Conservation (phyloP, 2,329 filamentous ascomycete species). For the Xylaria sp. region DNA sequence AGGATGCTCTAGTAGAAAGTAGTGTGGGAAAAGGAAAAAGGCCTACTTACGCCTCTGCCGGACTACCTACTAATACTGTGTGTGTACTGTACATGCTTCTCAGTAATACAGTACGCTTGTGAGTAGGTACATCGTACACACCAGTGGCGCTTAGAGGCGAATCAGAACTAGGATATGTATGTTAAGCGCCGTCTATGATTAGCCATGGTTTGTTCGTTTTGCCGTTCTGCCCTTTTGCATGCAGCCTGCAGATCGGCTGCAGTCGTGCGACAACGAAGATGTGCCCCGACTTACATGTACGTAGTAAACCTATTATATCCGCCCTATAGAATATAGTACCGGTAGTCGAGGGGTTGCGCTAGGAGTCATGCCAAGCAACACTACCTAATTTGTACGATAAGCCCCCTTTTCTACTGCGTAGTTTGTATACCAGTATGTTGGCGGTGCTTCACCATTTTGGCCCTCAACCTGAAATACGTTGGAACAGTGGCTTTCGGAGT, state of each 20-base stretch:
- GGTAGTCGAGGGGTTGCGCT: background rate
- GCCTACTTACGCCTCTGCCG: background rate
- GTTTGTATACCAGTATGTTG: too few relatives aligned
- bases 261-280: constrained; percentile 31
- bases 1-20: background rate
- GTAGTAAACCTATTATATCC: too few relatives aligned
- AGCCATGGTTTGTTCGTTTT: constrained; percentile 7
- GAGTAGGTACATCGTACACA: background rate
- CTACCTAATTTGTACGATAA: background rate
- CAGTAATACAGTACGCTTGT: too few relatives aligned
- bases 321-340: too few relatives aligned
- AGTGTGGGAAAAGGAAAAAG: background rate
- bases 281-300: too few relatives aligned
- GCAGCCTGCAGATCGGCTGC: constrained; percentile 33
- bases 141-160: constrained; percentile 34
- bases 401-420: background rate
- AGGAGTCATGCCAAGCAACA: constrained; percentile 3
- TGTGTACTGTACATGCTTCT: too few relatives aligned
- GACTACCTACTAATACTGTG: background rate
- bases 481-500: background rate
- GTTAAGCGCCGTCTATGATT: constrained; percentile 35
- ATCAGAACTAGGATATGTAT: constrained; percentile 16
- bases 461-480: background rate
- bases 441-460: too few relatives aligned
- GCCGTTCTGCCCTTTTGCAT: constrained; percentile 18